phyloP scores from a whole-genome alignment of 2,329 filamentous ascomycete genomes.

The Helotiales sp. region DNA sequence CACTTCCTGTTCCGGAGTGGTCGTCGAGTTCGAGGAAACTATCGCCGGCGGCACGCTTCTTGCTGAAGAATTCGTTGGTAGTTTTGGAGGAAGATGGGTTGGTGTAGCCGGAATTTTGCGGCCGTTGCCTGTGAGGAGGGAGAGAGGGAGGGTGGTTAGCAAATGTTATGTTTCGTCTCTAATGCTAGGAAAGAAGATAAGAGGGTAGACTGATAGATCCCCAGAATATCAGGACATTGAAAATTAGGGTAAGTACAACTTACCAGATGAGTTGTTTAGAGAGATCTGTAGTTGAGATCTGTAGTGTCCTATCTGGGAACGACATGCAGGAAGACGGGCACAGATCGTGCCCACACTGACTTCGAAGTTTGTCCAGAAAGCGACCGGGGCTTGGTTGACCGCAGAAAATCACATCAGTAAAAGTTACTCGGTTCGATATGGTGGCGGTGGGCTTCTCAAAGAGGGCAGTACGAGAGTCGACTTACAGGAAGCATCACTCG shows the following conservation, averaged over 20 bases:
- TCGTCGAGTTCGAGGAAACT: constrained; percentile 14
- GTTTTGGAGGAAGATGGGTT: neutral
- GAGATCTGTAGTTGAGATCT: constrained; percentile 4
- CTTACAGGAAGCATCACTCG: constrained; percentile 27
- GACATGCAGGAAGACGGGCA: constrained; percentile 5
- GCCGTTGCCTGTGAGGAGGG: neutral
- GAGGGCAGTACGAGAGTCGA: no score
- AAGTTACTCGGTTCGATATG: no score
- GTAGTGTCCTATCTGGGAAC: constrained; percentile 2
- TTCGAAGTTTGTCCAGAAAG: constrained; percentile 13
- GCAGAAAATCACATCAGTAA: neutral
- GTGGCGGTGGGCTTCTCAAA: no score
- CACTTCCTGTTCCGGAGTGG: neutral
- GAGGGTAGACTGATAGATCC: neutral
- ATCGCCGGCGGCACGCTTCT: neutral
- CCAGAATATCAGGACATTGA: no score
- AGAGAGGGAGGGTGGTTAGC: neutral
- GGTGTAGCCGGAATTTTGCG: neutral
- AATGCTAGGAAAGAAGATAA: neutral
- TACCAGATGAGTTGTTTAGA: constrained; percentile 3
- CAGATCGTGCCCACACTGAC: constrained; percentile 11
- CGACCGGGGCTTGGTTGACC: constrained; percentile 11
- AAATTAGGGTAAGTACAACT: neutral
- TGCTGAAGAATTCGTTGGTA: neutral
- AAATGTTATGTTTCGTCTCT: neutral